phyloP scores from a whole-genome alignment of 169 alveolate genomes.

The Plasmodium gonderi region DNA sequence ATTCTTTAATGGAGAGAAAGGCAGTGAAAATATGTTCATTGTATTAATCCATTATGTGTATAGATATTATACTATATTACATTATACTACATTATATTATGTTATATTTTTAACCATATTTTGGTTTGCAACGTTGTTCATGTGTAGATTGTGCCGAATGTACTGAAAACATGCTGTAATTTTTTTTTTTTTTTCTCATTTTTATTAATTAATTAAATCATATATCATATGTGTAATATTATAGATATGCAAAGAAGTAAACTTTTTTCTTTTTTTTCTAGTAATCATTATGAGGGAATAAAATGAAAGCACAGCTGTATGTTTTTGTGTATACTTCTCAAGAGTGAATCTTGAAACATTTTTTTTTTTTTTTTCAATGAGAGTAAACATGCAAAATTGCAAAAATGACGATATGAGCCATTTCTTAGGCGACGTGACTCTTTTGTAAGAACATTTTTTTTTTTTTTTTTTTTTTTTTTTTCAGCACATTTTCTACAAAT shows the following conservation, averaged over 20 bases:
- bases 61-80: neutral
- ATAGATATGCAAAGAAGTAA: neutral
- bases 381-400: neutral
- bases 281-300: neutral
- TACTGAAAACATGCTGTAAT: neutral
- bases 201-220: slow-evolving; percentile 8
- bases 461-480: too few relatives aligned
- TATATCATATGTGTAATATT: slow-evolving; percentile 1
- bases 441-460: too few relatives aligned
- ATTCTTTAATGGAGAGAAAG: neutral
- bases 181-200: slow-evolving; percentile 8
- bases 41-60: neutral
- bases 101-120: neutral
- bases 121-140: too few relatives aligned
- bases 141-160: too few relatives aligned
- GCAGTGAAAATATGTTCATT: neutral
- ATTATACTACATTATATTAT: neutral
- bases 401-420: too few relatives aligned
- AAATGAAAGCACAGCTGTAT: neutral
- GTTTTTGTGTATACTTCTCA: neutral
- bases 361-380: neutral
- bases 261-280: neutral
- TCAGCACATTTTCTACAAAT: too few relatives aligned
- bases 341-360: neutral
- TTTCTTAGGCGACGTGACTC: too few relatives aligned